Evolutionary conservation across 2,329 filamentous ascomycete species (phyloP).

Genomic region (Exophiala sideris): DNA sequence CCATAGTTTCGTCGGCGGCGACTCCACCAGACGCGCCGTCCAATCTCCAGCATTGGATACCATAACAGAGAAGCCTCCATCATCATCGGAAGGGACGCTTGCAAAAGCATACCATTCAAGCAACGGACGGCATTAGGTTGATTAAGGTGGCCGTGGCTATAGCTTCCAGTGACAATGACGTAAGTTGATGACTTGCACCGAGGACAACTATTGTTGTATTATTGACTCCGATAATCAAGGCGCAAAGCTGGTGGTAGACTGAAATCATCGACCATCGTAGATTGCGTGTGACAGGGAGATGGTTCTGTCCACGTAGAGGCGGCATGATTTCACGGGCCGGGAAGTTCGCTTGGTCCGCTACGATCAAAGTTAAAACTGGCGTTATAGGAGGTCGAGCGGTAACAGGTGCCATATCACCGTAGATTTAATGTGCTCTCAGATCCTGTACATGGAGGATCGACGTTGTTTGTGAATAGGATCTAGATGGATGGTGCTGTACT

Average conservation of each 20-base stretch:
- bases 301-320: constrained; percentile 26
- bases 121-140: not conserved
- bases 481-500: too few relatives aligned
- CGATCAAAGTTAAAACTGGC: not conserved
- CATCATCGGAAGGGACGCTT: too few relatives aligned
- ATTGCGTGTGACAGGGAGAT: constrained; percentile 30
- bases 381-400: not conserved
- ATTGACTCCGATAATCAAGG: constrained; percentile 40
- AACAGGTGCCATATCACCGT: not conserved
- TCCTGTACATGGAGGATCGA: not conserved
- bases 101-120: too few relatives aligned
- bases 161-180: constrained; percentile 28
- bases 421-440: not conserved
- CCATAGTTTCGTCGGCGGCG: too few relatives aligned
- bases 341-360: not conserved
- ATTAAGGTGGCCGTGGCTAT: constrained; percentile 39
- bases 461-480: too few relatives aligned
- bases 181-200: constrained; percentile 34
- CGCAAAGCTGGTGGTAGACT: constrained; percentile 43
- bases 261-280: too few relatives aligned
- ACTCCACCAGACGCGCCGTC: too few relatives aligned
- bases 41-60: too few relatives aligned
- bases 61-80: not conserved
- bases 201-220: constrained; percentile 37
- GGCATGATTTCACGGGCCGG: not conserved